Conservation (phyloP, 352 stramenopile species). For the Pythium pyrilobum region DNA sequence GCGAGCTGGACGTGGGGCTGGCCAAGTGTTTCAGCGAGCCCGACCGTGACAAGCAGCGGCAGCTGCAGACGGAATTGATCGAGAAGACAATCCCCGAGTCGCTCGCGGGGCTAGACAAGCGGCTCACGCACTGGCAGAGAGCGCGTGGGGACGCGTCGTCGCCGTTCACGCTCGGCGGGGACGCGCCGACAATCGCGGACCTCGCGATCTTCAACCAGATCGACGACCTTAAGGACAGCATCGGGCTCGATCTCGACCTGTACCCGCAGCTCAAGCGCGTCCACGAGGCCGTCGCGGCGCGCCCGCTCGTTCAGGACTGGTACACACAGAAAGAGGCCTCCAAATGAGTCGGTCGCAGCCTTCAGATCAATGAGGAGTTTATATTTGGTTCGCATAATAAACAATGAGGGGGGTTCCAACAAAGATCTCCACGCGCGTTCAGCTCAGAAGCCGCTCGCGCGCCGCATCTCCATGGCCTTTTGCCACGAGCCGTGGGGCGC, state of each 20-base stretch:
- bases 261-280: constrained; percentile 19
- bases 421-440: neutral
- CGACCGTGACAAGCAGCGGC: constrained; percentile 23
- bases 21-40: constrained; percentile 23
- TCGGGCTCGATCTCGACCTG: constrained; percentile 19
- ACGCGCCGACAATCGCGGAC: constrained; percentile 41
- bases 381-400: neutral
- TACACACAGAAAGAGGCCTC: constrained; percentile 5
- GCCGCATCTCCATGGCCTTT: constrained; percentile 43
- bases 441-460: constrained; percentile 24
- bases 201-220: constrained; percentile 44
- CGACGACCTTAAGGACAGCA: constrained; percentile 31
- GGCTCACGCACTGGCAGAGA: constrained; percentile 25
- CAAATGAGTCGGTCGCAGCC: neutral
- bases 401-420: neutral
- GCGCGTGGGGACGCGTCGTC: neutral
- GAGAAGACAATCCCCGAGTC: constrained; percentile 34
- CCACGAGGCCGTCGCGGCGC: constrained; percentile 25
- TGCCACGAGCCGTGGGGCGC: constrained; percentile 11
- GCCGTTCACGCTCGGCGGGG: constrained; percentile 21
- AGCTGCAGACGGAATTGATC: constrained; percentile 22
- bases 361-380: too few species aligned
- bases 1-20: constrained; percentile 20
- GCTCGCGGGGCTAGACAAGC: constrained; percentile 32
- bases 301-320: constrained; percentile 46